A percentile compares a stretch with the other conserved stretches of the same genome.
These are phyloP conservation scores for Cyberlindnera americana DNA, from an alignment of 805 yeast species.

Conservation along the genomic window DNA sequence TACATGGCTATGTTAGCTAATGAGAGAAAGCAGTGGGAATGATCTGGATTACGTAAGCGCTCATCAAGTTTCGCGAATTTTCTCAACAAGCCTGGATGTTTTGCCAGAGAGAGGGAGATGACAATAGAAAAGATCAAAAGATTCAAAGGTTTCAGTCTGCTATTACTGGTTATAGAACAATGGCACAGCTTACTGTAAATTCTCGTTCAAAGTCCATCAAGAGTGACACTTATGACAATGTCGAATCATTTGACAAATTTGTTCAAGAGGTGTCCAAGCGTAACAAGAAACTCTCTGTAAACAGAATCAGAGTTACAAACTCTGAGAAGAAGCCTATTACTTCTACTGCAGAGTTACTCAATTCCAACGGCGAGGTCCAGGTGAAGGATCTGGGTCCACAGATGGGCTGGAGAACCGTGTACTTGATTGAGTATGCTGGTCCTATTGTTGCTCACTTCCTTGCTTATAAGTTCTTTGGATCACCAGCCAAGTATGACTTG, in stretches of 20 bases:
- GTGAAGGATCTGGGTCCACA: constrained; percentile 94
- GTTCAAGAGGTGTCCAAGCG: constrained; percentile 39
- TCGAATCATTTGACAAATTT: constrained; percentile 37
- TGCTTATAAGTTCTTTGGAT: constrained; percentile 41
- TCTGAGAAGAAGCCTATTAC: constrained; percentile 18
- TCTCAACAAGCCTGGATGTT: no score
- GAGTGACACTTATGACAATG: constrained; percentile 36
- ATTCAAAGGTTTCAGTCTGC: no score
- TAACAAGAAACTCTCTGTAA: constrained; percentile 40
- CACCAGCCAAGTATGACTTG: constrained; percentile 27
- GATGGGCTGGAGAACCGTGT: constrained; percentile 90
- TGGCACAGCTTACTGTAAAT: constrained; percentile 39
- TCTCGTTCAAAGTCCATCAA: constrained; percentile 60
- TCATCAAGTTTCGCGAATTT: no score
- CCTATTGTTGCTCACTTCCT: constrained; percentile 80
- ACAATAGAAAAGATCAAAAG: no score
- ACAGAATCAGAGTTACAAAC: constrained; percentile 53
- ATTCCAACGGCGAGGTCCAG: constrained; percentile 36
- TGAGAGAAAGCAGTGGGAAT: no score
- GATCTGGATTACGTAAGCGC: no score
- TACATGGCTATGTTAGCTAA: no score
- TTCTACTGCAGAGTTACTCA: constrained; percentile 12
- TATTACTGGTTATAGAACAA: no score
- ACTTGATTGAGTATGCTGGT: constrained; percentile 81
- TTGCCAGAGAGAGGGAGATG: no score